Evolutionary conservation across 2,329 filamentous ascomycete genomes (phyloP).

Genomic region (Fragosphaeria purpurea): DNA sequence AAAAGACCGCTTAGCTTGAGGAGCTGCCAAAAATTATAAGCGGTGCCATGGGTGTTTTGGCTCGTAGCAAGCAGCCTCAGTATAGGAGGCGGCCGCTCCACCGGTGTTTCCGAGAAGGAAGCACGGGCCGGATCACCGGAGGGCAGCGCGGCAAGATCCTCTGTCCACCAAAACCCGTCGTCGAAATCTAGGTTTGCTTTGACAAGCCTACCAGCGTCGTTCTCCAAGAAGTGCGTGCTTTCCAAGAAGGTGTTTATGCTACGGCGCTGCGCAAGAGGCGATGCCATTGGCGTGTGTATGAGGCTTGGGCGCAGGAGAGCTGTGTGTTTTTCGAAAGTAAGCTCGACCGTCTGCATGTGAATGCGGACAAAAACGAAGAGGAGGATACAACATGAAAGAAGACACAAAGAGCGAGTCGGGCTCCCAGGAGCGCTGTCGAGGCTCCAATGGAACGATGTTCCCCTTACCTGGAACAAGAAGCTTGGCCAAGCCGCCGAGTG

Average conservation of each 20-base stretch:
- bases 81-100: slow-evolving; percentile 36
- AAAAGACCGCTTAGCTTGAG: slow-evolving; percentile 40
- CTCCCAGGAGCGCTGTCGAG: background rate
- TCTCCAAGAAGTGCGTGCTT: slow-evolving; percentile 31
- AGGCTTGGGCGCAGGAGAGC: slow-evolving; percentile 1
- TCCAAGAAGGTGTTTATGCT: slow-evolving; percentile 44
- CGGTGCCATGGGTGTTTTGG: slow-evolving; percentile 37
- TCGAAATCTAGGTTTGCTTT: slow-evolving; percentile 40
- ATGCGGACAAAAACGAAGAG: background rate
- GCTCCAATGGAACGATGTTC: too few species aligned
- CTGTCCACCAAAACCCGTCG: slow-evolving; percentile 50
- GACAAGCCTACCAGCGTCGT: slow-evolving; percentile 31
- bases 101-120: slow-evolving; percentile 27
- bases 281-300: slow-evolving; percentile 39
- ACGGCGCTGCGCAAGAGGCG: slow-evolving; percentile 37
- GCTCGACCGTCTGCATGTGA: background rate
- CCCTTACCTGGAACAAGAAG: slow-evolving; percentile 39
- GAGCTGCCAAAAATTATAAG: slow-evolving; percentile 43
- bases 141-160: slow-evolving; percentile 34
- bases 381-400: background rate
- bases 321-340: background rate
- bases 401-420: background rate
- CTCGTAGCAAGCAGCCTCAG: slow-evolving; percentile 41
- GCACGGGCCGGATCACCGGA: slow-evolving; percentile 28
- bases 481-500: slow-evolving; percentile 36